Conservation (phyloP, 2,329 filamentous ascomycete genomes). For the Diaporthe sp. region DNA sequence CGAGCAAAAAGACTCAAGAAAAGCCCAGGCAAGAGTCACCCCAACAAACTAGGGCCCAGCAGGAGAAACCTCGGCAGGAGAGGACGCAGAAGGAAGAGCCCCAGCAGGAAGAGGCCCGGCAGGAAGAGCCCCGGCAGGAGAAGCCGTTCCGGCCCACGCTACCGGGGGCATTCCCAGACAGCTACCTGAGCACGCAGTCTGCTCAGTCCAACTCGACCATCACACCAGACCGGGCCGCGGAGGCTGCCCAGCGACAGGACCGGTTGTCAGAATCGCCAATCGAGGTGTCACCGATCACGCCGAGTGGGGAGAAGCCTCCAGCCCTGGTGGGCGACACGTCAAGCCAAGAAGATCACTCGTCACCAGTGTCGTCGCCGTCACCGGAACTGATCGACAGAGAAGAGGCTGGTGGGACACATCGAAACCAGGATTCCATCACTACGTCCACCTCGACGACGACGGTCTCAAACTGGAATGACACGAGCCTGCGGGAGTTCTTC, state of each 20-base stretch:
- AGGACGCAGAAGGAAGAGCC: conserved; percentile 45
- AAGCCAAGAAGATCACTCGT: conserved; percentile 74
- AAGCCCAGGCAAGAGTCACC: conserved; percentile 11
- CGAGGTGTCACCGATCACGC: conserved; percentile 67
- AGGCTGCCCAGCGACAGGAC: conserved; percentile 48
- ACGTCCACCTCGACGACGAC: conserved; percentile 67
- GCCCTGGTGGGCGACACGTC: conserved; percentile 77
- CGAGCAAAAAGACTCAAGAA: conserved; percentile 33
- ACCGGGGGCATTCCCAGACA: conserved; percentile 55
- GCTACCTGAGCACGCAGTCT: conserved; percentile 47
- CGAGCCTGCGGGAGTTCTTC: conserved; percentile 86
- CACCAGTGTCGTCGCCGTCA: conserved; percentile 67
- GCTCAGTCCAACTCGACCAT: conserved; percentile 43
- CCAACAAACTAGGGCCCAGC: neutral
- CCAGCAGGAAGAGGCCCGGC: conserved; percentile 26
- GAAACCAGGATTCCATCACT: conserved; percentile 59
- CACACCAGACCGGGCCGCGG: conserved; percentile 44
- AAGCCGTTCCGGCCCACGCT: conserved; percentile 45
- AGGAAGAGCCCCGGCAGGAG: conserved; percentile 15
- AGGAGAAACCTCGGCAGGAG: conserved; percentile 39
- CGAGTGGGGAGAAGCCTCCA: conserved; percentile 63
- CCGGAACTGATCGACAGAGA: conserved; percentile 65
- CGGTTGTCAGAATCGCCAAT: conserved; percentile 76
- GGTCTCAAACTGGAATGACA: conserved; percentile 84
- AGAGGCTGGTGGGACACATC: conserved; percentile 52